Conservation (phyloP, 2,329 filamentous ascomycete genomes). For the Colletotrichum sp. region DNA sequence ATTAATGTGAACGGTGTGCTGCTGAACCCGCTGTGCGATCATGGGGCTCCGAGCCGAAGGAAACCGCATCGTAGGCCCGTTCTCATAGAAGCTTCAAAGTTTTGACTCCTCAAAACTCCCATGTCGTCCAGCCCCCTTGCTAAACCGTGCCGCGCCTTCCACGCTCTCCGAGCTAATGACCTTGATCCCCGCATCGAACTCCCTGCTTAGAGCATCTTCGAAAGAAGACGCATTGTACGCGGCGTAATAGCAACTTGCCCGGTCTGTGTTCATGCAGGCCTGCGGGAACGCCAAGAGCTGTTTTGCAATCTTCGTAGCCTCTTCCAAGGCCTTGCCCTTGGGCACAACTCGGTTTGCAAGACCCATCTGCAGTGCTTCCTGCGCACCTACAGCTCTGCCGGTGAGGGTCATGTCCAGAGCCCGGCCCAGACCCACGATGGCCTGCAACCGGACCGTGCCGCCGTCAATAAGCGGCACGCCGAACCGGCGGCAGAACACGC, state of each 20-base stretch:
- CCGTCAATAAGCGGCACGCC: constrained; percentile 37
- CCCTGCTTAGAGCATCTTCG: constrained; percentile 53
- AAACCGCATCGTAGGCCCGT: neutral
- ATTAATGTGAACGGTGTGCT: too few relatives aligned
- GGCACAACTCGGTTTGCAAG: constrained; percentile 58
- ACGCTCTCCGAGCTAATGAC: constrained; percentile 50
- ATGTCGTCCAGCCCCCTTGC: neutral
- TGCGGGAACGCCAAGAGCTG: constrained; percentile 56
- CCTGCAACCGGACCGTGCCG: constrained; percentile 57
- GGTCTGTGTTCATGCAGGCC: constrained; percentile 55
- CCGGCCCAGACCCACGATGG: constrained; percentile 55
- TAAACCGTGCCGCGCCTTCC: neutral
- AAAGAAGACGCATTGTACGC: constrained; percentile 53
- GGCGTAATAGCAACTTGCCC: constrained; percentile 53
- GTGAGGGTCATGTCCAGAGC: constrained; percentile 64
- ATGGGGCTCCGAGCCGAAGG: neutral
- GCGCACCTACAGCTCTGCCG: constrained; percentile 50
- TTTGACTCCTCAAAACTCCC: neutral
- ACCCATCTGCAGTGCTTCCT: constrained; percentile 56
- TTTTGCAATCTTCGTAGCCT: constrained; percentile 51
- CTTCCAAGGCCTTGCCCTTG: constrained; percentile 53
- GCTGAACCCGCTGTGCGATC: neutral
- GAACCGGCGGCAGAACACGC: constrained; percentile 59
- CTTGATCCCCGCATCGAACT: constrained; percentile 48
- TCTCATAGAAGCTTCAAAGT: neutral